Percentiles rank a stretch among this genome's conserved stretches.
These are phyloP conservation scores for Rhizophlyctis rosea DNA, from an alignment of 192 early-diverging fungal species.

Conservation along the genomic window DNA sequence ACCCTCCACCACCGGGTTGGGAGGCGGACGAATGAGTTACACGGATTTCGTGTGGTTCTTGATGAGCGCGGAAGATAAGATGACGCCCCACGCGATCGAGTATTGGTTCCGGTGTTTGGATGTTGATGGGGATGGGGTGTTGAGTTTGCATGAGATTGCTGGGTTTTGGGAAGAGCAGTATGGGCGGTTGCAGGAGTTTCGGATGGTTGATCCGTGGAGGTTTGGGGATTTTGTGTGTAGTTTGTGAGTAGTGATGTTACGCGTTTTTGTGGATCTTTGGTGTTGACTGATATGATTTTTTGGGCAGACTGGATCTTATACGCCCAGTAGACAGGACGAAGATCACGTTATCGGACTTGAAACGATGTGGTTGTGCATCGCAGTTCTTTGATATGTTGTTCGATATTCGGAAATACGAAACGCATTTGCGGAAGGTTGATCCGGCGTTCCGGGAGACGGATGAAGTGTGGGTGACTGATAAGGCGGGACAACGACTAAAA, in stretches of 20 bases:
- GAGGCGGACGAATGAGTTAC: conserved; percentile 64
- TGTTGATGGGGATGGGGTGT: conserved; percentile 80
- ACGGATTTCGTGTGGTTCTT: conserved; percentile 85
- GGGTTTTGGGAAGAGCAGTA: conserved; percentile 85
- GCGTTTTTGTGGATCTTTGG: conserved; percentile 5
- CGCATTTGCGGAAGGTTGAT: conserved; percentile 50
- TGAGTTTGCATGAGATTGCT: conserved; percentile 81
- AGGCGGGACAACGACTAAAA: conserved; percentile 28
- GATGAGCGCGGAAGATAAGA: conserved; percentile 79
- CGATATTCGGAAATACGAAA: conserved; percentile 57
- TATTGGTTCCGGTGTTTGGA: conserved; percentile 96
- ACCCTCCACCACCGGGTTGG: conserved; percentile 29
- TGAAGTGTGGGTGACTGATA: conserved; percentile 41
- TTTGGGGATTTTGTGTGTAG: conserved; percentile 55
- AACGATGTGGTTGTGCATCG: conserved; percentile 31
- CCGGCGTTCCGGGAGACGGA: conserved; percentile 55
- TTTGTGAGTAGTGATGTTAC: conserved; percentile 33
- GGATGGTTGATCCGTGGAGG: conserved; percentile 51
- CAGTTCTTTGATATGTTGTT: conserved; percentile 62
- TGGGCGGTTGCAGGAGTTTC: conserved; percentile 51
- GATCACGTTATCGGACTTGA: conserved; percentile 49
- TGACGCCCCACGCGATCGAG: conserved; percentile 56
- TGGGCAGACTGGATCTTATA: conserved; percentile 40
- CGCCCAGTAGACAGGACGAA: conserved; percentile 33
- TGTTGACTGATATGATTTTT: not conserved